These are phyloP conservation scores for Ustilago hordei DNA, from an alignment of 1,284 basidiomycete genomes.

Conservation along the genomic window DNA sequence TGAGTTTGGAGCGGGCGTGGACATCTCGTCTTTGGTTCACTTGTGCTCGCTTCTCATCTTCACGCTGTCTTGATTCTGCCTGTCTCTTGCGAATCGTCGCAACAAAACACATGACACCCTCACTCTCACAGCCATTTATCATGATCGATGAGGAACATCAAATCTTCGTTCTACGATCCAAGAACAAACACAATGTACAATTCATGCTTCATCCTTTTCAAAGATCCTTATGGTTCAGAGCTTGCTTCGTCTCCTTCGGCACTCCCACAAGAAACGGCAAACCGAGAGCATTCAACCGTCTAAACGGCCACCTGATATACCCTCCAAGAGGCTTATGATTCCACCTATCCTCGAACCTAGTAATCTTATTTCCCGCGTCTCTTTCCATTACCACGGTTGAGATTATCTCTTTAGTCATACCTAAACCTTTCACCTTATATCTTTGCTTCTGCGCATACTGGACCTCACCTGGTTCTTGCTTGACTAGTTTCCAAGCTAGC, in stretches of 20 bases:
- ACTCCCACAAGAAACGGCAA: conserved; percentile 32
- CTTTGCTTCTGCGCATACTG: conserved; percentile 76
- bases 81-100: too few species aligned
- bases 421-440: conserved; percentile 72
- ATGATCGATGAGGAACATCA: too few species aligned
- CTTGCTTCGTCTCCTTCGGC: conserved; percentile 20
- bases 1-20: too few species aligned
- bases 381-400: conserved; percentile 77
- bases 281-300: conserved; percentile 31
- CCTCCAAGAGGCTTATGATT: conserved; percentile 58
- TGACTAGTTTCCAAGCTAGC: conserved; percentile 74
- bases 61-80: too few species aligned
- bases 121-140: too few species aligned
- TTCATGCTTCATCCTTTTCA: background rate
- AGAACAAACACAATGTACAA: too few species aligned
- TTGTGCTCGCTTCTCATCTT: too few species aligned
- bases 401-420: conserved; percentile 74
- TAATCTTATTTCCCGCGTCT: conserved; percentile 76
- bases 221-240: conserved; percentile 12
- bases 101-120: too few species aligned
- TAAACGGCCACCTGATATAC: conserved; percentile 26
- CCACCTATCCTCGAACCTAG: conserved; percentile 76
- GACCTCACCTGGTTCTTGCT: conserved; percentile 73
- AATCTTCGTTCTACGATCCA: too few species aligned
- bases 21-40: too few species aligned